phyloP scores from a whole-genome alignment of 1,284 basidiomycete species.

The Austroboletus niveus region DNA sequence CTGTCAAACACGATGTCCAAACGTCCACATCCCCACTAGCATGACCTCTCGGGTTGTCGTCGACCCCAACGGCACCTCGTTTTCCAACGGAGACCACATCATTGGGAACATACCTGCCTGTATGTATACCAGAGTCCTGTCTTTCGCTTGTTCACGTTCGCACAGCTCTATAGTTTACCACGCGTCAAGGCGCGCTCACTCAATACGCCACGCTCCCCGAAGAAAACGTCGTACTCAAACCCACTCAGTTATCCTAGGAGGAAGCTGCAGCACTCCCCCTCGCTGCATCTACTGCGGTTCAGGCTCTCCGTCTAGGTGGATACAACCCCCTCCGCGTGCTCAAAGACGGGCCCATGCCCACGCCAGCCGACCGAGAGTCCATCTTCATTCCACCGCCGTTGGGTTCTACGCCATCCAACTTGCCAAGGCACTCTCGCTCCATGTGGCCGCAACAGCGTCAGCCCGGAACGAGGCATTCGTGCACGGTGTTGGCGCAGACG shows the following conservation, averaged over 20 bases:
- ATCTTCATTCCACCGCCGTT: constrained; percentile 63
- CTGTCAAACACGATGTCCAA: constrained; percentile 47
- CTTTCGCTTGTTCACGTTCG: background rate
- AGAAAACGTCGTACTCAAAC: constrained; percentile 43
- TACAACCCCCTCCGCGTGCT: constrained; percentile 12
- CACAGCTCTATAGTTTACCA: constrained; percentile 20
- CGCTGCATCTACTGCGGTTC: constrained; percentile 55
- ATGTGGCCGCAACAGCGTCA: constrained; percentile 56
- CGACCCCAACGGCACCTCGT: constrained; percentile 50
- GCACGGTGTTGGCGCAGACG: constrained; percentile 42
- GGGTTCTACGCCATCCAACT: constrained; percentile 65
- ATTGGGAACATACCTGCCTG: constrained; percentile 50
- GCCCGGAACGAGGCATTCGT: constrained; percentile 48
- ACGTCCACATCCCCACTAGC: constrained; percentile 51
- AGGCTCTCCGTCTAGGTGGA: constrained; percentile 39
- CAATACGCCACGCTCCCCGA: constrained; percentile 50
- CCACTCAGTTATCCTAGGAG: constrained; percentile 44
- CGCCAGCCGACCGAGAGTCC: constrained; percentile 40
- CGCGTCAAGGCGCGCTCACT: constrained; percentile 50
- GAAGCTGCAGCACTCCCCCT: constrained; percentile 60
- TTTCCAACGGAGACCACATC: constrained; percentile 56
- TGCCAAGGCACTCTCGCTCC: constrained; percentile 55
- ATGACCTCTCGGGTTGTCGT: constrained; percentile 65
- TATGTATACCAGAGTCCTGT: constrained; percentile 21
- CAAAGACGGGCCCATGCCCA: constrained; percentile 30